These are phyloP conservation scores for Saccharomyces kudriavzevii DNA, from an alignment of 805 yeast genomes.

Conservation along the genomic window DNA sequence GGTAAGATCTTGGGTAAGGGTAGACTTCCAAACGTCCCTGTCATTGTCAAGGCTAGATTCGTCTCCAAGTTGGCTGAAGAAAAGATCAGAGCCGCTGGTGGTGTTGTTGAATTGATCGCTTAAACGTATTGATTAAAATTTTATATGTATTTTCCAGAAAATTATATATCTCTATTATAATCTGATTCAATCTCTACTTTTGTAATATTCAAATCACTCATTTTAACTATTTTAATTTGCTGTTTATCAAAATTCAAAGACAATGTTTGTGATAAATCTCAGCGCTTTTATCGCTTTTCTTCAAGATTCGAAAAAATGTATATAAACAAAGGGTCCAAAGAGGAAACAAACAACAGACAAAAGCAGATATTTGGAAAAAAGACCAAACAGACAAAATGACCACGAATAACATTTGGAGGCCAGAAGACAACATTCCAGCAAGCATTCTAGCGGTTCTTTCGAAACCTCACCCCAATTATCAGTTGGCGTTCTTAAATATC, in stretches of 20 bases:
- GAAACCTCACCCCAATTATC: constrained; percentile 35
- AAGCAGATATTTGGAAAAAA: background rate
- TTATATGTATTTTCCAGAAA: background rate
- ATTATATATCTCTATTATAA: background rate
- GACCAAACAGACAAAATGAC: constrained; percentile 2
- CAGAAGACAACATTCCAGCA: constrained; percentile 36
- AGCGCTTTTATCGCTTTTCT: background rate
- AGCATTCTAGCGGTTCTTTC: constrained; percentile 9
- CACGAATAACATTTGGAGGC: constrained; percentile 35
- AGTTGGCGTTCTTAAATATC: constrained; percentile 54
- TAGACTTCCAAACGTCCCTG: constrained; percentile 94
- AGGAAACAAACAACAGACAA: background rate
- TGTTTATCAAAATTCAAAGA: background rate
- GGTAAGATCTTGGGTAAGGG: constrained; percentile 99
- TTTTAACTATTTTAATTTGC: background rate
- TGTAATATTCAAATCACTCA: background rate
- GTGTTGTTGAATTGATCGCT: constrained; percentile 99
- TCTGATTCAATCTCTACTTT: background rate
- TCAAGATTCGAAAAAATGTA: background rate
- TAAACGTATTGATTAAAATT: constrained; percentile 36
- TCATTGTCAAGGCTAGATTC: constrained; percentile 98
- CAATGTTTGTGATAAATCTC: background rate
- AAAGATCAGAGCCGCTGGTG: constrained; percentile 99
- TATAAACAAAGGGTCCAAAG: background rate
- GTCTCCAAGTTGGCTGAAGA: constrained; percentile 99